Percentiles rank a stretch among this genome's conserved stretches.
Evolutionary conservation across 2,329 filamentous ascomycete genomes (phyloP).

Genomic region (Sclerotinia borealis): DNA sequence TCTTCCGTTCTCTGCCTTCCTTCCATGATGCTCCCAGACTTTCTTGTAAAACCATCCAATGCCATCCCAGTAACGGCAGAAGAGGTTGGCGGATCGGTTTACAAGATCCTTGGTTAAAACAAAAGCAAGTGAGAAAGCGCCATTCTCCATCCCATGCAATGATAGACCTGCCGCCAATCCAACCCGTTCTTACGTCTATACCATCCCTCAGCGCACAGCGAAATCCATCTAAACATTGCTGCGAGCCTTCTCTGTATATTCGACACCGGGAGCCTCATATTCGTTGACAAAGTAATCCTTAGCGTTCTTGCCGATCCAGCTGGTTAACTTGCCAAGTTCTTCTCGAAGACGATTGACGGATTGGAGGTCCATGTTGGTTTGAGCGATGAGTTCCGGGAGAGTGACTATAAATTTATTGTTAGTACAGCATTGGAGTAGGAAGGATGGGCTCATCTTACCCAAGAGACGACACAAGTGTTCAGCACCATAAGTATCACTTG

Average conservation of each 20-base stretch:
- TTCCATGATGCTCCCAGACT: neutral
- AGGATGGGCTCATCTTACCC: slow-evolving; percentile 50
- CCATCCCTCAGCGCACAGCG: neutral
- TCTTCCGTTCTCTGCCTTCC: neutral
- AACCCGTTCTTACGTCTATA: neutral
- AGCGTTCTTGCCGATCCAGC: slow-evolving; percentile 70
- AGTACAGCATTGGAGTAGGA: slow-evolving; percentile 12
- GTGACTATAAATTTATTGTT: slow-evolving; percentile 58
- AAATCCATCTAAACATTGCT: slow-evolving; percentile 12
- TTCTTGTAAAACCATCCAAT: neutral
- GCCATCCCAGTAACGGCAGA: neutral
- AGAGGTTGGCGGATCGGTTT: neutral
- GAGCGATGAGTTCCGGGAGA: slow-evolving; percentile 86
- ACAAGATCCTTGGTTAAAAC: neutral
- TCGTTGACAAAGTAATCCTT: slow-evolving; percentile 70
- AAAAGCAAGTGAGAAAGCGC: slow-evolving; percentile 19
- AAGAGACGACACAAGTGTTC: slow-evolving; percentile 88
- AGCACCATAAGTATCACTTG: slow-evolving; percentile 81
- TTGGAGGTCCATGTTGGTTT: slow-evolving; percentile 96
- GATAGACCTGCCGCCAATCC: neutral
- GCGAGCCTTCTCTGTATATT: slow-evolving; percentile 63
- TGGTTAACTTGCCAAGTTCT: slow-evolving; percentile 78
- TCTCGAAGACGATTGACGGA: slow-evolving; percentile 83
- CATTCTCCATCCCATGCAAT: slow-evolving; percentile 23
- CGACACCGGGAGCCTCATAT: slow-evolving; percentile 66